Evolutionary conservation across 2,329 filamentous ascomycete genomes (phyloP).

Genomic region (Diaporthe sp.): DNA sequence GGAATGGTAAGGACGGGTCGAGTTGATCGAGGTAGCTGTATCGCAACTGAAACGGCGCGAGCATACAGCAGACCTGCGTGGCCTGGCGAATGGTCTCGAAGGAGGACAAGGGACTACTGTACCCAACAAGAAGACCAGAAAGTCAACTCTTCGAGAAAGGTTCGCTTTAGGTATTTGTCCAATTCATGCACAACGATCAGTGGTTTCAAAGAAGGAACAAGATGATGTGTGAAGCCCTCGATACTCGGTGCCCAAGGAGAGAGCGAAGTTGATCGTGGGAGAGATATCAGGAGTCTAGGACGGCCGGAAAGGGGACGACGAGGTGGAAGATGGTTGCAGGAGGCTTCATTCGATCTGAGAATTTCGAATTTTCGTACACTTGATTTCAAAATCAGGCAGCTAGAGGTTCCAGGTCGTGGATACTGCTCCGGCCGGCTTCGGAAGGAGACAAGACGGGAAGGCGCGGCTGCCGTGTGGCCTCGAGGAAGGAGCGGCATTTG

Average conservation of each 20-base stretch:
- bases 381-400: not conserved
- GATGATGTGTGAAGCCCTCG: not conserved
- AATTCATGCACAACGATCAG: not conserved
- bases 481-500: not conserved
- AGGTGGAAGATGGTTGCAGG: not conserved
- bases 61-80: not conserved
- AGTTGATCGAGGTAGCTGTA: not conserved
- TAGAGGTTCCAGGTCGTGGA: not conserved
- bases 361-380: not conserved
- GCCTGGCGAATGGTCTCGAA: not conserved
- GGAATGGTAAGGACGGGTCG: not conserved
- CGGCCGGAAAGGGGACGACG: not conserved
- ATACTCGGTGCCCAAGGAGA: not conserved
- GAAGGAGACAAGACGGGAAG: conserved; percentile 1
- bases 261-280: not conserved
- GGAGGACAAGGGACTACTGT: not conserved
- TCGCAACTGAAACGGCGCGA: not conserved
- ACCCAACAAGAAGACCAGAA: not conserved
- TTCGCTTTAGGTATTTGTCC: not conserved
- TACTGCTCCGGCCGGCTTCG: not conserved
- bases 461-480: not conserved
- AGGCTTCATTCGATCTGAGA: not conserved
- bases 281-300: not conserved
- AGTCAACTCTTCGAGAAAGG: not conserved
- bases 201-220: not conserved